Percentiles rank a stretch among this genome's conserved stretches.
Conservation (phyloP, 2,329 filamentous ascomycete species). For the Exophiala bonariae region DNA sequence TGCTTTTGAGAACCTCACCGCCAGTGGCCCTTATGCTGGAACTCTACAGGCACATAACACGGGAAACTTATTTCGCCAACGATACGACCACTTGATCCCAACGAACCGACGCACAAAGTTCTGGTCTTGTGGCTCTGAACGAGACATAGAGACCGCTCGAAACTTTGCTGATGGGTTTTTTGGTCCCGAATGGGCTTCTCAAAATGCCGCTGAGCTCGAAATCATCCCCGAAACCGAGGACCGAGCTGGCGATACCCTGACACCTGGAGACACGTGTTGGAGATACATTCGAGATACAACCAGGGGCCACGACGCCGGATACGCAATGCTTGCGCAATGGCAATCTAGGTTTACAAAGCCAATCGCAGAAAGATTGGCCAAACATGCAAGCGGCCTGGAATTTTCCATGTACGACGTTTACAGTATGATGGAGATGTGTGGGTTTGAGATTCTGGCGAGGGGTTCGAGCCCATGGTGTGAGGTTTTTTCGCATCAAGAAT, state of each 20-base stretch:
- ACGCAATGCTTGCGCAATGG: constrained; percentile 48
- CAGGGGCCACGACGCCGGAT: constrained; percentile 53
- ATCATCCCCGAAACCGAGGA: constrained; percentile 54
- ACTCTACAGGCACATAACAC: constrained; percentile 55
- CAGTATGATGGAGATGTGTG: constrained; percentile 63
- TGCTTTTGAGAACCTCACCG: constrained; percentile 55
- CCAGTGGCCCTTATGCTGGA: constrained; percentile 57
- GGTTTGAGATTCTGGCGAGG: constrained; percentile 56
- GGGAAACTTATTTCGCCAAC: constrained; percentile 54
- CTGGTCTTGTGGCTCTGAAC: constrained; percentile 56
- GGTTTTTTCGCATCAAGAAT: constrained; percentile 56
- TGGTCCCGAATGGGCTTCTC: constrained; percentile 47
- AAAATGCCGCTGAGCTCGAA: constrained; percentile 42
- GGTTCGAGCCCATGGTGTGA: constrained; percentile 58
- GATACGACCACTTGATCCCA: constrained; percentile 51
- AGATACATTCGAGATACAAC: constrained; percentile 38
- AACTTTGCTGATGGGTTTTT: constrained; percentile 59
- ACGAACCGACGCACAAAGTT: constrained; percentile 38
- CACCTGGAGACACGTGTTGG: constrained; percentile 51
- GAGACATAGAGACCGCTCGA: constrained; percentile 58
- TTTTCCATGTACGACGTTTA: constrained; percentile 53
- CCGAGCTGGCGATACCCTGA: constrained; percentile 56
- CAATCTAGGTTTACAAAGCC: constrained; percentile 48
- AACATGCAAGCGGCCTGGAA: constrained; percentile 43
- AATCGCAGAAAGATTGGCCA: constrained; percentile 46